Evolutionary conservation across 2,329 filamentous ascomycete species (phyloP), one percentile per base, ranked within the genome.

Genomic region (Pleochaeta shiraiana): DNA sequence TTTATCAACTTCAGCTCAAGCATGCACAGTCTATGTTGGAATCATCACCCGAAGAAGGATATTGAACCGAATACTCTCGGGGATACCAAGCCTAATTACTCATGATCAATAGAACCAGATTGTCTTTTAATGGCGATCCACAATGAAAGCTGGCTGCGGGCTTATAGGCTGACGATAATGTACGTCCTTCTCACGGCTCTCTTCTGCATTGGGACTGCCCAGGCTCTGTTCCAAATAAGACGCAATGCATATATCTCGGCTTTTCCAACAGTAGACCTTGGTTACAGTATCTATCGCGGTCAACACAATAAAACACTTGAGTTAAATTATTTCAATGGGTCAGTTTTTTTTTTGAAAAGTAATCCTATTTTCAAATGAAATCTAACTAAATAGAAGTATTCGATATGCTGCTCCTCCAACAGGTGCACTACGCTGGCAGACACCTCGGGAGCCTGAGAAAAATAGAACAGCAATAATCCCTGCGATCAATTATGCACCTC

Each of bases 401-500:
- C 72, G 76, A n/a, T 79, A 74, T 66, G 77, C 76, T 1, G 74
- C 72, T 4, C 71, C 76, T 11, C 77, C 77, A 33, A 68, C 72
- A 0, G 77, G 76, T 7, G 66, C 71, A 9, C 70, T 77, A 1
- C 72, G 77, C 66, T 79, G 77, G 74, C 74, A 76, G 64, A 70
- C 72, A 26, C 77, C 77, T 3, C 11, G 70, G 3, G 62, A 68
- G n/a, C 72, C 72, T 12, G 45, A 69, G 2, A 71, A 71, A 0
- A 70, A 74, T 50, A 69, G 71, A 14, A 71, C 68, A 0, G 21
- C n/a, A 28, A 66, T 73, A 72, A 39, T 71, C 69, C 34, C 66
- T 74, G 4, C 74, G 43, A 45, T 34, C 14, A 57, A 55, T 39
- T 67, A 53, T 50, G 47, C 37, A 2, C 45, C 63, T 14, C 33